phyloP scores from a whole-genome alignment of 192 early-diverging fungal species.

The Entomortierella lignicola region DNA sequence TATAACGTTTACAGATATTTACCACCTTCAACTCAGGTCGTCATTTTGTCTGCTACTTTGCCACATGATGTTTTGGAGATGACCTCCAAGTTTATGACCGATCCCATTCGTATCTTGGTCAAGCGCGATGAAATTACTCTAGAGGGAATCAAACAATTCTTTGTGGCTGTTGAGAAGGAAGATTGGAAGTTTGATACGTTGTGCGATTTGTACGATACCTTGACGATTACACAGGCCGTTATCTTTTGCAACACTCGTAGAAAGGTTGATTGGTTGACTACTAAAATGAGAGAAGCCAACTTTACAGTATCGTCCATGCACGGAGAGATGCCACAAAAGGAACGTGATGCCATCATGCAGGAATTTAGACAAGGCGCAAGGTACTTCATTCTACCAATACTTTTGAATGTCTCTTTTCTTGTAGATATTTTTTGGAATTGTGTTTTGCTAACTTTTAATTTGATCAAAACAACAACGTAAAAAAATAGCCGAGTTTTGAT shows the following conservation, averaged over 20 bases:
- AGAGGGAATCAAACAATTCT: slow-evolving; percentile 99
- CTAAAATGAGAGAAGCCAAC: slow-evolving; percentile 95
- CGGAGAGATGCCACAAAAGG: slow-evolving; percentile 99
- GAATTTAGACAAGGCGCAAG: slow-evolving; percentile 94
- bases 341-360: slow-evolving; percentile 97
- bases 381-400: too few relatives aligned
- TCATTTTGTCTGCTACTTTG: slow-evolving; percentile 91
- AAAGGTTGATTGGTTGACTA: slow-evolving; percentile 98
- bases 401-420: too few relatives aligned
- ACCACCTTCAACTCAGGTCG: slow-evolving; percentile 92
- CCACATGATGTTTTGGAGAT: slow-evolving; percentile 97
- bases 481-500: slow-evolving; percentile 89
- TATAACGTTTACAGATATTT: slow-evolving; percentile 94
- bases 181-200: slow-evolving; percentile 99
- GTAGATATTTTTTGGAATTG: too few relatives aligned
- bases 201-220: slow-evolving; percentile 96
- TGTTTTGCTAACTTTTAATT: background rate
- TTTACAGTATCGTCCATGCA: slow-evolving; percentile 99
- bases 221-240: slow-evolving; percentile 98
- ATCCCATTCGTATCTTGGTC: slow-evolving; percentile 94
- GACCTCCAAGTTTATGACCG: slow-evolving; percentile 97
- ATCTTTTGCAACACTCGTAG: slow-evolving; percentile 98
- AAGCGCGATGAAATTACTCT: slow-evolving; percentile 99
- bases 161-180: slow-evolving; percentile 96
- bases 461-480: background rate